Conservation (phyloP, 495 filamentous ascomycete genomes). For the Apodospora peruviana region DNA sequence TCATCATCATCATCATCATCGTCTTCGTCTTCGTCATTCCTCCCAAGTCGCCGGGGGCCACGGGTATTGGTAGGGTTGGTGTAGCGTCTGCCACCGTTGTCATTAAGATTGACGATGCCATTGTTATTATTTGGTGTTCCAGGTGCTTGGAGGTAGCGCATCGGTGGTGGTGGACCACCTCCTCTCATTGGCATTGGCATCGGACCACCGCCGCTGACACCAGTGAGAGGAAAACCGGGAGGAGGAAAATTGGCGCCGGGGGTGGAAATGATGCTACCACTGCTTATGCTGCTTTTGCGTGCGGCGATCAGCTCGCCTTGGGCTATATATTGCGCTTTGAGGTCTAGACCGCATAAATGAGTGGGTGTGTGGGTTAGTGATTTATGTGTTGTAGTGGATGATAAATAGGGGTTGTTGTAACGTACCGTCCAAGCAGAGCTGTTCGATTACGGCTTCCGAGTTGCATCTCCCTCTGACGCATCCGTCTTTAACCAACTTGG, state of each 20-base stretch:
- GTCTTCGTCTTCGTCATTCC: no score
- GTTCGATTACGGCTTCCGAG: conserved; percentile 13
- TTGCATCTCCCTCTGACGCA: conserved; percentile 16
- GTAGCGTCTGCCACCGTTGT: no score
- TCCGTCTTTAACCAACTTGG: conserved; percentile 12
- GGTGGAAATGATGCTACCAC: not conserved
- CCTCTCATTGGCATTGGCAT: no score
- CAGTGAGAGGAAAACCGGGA: no score
- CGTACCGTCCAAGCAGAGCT: conserved; percentile 18
- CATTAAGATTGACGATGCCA: no score
- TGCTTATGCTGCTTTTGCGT: not conserved
- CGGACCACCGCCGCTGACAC: no score
- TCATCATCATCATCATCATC: no score
- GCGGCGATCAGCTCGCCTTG: conserved; percentile 12
- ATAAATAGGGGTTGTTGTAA: not conserved
- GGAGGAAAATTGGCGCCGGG: not conserved
- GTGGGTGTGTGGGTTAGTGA: not conserved
- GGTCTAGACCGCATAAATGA: conserved; percentile 16
- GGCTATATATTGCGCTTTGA: conserved; percentile 19
- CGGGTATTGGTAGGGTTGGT: no score
- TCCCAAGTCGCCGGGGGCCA: no score
- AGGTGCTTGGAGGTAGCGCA: no score
- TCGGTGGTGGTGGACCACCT: no score
- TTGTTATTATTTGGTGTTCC: no score
- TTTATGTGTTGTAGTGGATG: not conserved